Base-by-base conservation (phyloP, 106 monocot species). In the Dendrobium catenatum region DNA sequence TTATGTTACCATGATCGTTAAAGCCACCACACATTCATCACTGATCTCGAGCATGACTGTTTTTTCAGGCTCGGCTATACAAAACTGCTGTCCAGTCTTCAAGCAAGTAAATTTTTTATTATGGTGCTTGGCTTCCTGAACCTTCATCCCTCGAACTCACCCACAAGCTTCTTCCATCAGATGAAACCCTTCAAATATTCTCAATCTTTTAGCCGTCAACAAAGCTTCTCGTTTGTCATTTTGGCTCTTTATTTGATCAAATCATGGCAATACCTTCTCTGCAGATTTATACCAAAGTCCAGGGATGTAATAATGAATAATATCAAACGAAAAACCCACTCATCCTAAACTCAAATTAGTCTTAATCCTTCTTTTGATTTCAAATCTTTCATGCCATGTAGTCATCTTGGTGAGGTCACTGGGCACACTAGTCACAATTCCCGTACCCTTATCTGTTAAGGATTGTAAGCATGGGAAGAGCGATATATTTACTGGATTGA, bases 181-280 rank as follows among this genome's bases (percentile, higher is more conserved):
- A n/a, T 96, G 72, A 94, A 96, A n/a, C 96, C 96, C 85, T 90
- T 96, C 80, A 96, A 78, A 67, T 96, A 96, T 33, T 94, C n/a
- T 94, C 67, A 94, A 49, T 82, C 85, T 93, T 78, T 94, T 96
- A 24, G 96, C 96, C 77, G n/a, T 96, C 94, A 26, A 84, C 96
- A 75, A 96, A 96, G 93, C 84, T 96, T 96, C 54, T 96, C 94
- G n/a, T 78, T 87, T 91, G 79, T 96, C 96, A 83, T 96, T 96
- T 76, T 96, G 96, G 83, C 93, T 93, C 86, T 87, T 96, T 54
- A 96, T 96, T 72, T 90, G n/a, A n/a, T 86, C 31, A 96, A 90
- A 85, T 94, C 91, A 11, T 79, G 40, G 76, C 96, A 96, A 96
- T 11, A 96, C 93, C 43, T 93, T 96, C 81, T 94, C 91, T 8